Base-by-base conservation (phyloP, 2,329 filamentous ascomycete species). In the Colletotrichum sp. region DNA sequence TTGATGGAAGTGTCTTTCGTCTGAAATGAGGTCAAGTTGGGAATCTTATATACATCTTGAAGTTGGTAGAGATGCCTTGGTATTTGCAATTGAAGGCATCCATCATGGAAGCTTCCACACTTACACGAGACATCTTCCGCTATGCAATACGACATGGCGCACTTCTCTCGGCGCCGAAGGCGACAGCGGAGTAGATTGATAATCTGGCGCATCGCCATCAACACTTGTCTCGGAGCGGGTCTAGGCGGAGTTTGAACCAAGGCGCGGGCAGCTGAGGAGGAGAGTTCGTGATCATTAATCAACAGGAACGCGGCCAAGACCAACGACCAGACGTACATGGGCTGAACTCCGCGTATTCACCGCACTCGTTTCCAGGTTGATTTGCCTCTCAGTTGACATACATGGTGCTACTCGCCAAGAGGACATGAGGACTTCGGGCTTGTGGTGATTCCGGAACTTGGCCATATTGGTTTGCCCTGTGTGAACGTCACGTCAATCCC, bases 11-110 rank as follows among this genome's bases (percentile, higher is more conserved):
- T 51, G 1, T 21, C n/a, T 21, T 51, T 51, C 43, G 43, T 51
- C 43, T 51, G 43, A 51, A 51, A 5, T 8, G n/a, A 3, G 4
- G 2, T 51, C 11, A 5, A 13, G 0, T 8, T 21, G 11, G 0
- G n/a, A 51, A 51, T 13, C 6, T 51, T 51, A 51, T 51, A 51
- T 51, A n/a, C 18, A 0, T 51, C 6, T 51, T 1, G 43, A 21
- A 51, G 43, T 51, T 21, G 43, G 6, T 21, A 13, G 4, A 8
- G 0, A 4, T 0, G n/a, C 0, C 6, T 21, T 3, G n/a, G 6
- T 1, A 51, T 47, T 47, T 13, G 11, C 0, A 13, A 47, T 0
- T 1, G 43, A 47, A 47, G 18, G 1, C n/a, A 51, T 24, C 43
- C n/a, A 51, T 51, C n/a, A 51, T 51, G 43, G n/a, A 51, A 51